phyloP scores from a whole-genome alignment of 768 basidiomycete genomes.

The Russula lepida region DNA sequence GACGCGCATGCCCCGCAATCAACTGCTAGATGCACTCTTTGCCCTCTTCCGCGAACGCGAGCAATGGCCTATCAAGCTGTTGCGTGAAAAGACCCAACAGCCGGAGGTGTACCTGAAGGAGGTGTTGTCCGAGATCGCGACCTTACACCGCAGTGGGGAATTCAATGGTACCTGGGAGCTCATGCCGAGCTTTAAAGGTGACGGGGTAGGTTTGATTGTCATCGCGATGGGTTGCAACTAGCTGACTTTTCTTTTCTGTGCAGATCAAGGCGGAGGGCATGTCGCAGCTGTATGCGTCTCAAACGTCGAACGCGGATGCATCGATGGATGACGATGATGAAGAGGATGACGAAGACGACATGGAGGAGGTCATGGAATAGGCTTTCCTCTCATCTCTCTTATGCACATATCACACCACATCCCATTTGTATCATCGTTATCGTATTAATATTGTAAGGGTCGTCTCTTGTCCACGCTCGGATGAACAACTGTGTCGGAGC shows the following conservation, averaged over 20 bases:
- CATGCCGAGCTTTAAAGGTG: constrained; percentile 61
- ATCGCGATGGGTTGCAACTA: neutral
- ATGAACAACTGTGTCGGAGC: too few species aligned
- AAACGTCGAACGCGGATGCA: constrained; percentile 25
- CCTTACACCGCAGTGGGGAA: constrained; percentile 72
- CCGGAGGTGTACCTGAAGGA: constrained; percentile 85
- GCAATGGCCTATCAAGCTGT: constrained; percentile 72
- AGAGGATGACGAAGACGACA: constrained; percentile 53
- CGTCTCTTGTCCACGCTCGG: too few species aligned
- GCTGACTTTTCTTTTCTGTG: neutral
- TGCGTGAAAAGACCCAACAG: constrained; percentile 77
- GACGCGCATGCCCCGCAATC: constrained; percentile 86
- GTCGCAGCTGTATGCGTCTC: constrained; percentile 23
- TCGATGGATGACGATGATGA: constrained; percentile 50
- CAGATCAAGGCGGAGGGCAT: constrained; percentile 31
- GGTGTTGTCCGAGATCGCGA: constrained; percentile 66
- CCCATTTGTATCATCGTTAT: neutral
- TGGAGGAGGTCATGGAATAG: constrained; percentile 59
- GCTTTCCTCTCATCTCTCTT: neutral
- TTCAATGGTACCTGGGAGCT: constrained; percentile 75
- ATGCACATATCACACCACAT: neutral
- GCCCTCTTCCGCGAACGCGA: constrained; percentile 64
- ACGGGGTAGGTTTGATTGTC: constrained; percentile 36
- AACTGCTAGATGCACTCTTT: constrained; percentile 81
- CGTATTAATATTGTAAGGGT: neutral